These are phyloP conservation scores for Stemphylium lycopersici DNA, from an alignment of 2,329 filamentous ascomycete species.

Conservation along the genomic window DNA sequence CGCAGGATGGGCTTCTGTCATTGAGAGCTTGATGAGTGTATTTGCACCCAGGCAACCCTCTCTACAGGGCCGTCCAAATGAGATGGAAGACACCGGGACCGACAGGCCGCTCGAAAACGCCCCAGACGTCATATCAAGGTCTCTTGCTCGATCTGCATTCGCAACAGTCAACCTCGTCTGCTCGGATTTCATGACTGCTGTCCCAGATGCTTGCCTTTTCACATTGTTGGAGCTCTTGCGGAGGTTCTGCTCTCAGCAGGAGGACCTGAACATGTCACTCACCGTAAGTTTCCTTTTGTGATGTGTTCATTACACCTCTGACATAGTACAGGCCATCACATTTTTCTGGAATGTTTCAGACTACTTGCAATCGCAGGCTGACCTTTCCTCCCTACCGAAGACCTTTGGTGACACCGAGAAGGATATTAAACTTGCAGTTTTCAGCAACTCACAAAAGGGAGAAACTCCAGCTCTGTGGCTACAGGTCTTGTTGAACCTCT, in stretches of 20 bases:
- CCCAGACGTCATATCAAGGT: constrained; percentile 63
- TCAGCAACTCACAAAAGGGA: constrained; percentile 63
- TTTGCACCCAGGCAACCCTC: constrained; percentile 56
- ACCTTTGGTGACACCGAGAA: constrained; percentile 49
- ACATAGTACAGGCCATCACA: constrained; percentile 72
- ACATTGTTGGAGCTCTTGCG: constrained; percentile 86
- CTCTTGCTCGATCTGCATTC: constrained; percentile 85
- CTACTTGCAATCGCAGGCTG: constrained; percentile 67
- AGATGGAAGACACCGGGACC: neutral
- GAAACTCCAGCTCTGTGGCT: constrained; percentile 80
- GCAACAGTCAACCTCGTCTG: constrained; percentile 89
- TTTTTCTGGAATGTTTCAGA: constrained; percentile 97
- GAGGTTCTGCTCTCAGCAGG: constrained; percentile 84
- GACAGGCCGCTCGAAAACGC: neutral
- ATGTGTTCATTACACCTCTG: neutral
- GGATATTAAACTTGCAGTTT: constrained; percentile 63
- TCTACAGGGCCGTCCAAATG: neutral
- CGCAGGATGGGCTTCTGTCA: constrained; percentile 83
- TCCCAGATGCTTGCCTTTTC: constrained; percentile 73
- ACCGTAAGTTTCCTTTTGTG: constrained; percentile 64
- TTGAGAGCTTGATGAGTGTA: constrained; percentile 83
- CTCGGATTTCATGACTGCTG: constrained; percentile 84
- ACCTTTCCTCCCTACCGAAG: constrained; percentile 43
- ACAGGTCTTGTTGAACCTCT: constrained; percentile 73
- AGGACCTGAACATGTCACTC: constrained; percentile 93